Conservation (phyloP, 2,329 filamentous ascomycete species). For the Pseudocercospora pini-densiflorae region DNA sequence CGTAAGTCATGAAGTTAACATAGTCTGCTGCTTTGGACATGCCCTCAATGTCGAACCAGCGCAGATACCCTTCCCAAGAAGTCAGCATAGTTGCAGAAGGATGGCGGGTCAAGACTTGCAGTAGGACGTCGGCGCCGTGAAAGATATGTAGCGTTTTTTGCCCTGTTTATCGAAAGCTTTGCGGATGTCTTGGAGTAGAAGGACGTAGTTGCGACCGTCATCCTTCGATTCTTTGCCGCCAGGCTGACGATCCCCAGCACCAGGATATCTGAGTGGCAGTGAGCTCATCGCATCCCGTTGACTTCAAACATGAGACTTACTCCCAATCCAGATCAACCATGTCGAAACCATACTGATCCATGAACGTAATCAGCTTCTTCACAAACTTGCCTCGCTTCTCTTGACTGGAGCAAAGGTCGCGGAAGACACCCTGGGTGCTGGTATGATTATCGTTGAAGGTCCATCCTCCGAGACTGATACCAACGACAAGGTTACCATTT, state of each 20-base stretch:
- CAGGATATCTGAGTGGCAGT: too few species aligned
- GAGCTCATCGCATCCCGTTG: too few species aligned
- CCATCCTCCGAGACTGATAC: slow-evolving; percentile 51
- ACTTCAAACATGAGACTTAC: too few species aligned
- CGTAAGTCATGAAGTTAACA: slow-evolving; percentile 52
- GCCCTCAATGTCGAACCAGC: slow-evolving; percentile 18
- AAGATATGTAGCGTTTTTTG: slow-evolving; percentile 47
- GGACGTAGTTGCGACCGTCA: slow-evolving; percentile 46
- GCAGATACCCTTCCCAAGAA: too few species aligned
- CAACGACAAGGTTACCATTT: slow-evolving; percentile 41
- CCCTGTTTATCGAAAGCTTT: slow-evolving; percentile 33
- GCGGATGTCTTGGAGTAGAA: slow-evolving; percentile 44
- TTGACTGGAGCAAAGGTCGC: neutral
- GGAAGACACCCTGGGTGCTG: slow-evolving; percentile 5
- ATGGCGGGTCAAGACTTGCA: too few species aligned
- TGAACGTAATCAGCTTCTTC: slow-evolving; percentile 16
- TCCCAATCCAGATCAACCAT: slow-evolving; percentile 31
- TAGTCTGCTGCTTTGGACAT: slow-evolving; percentile 19
- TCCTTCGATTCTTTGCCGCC: slow-evolving; percentile 42
- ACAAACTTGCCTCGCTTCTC: slow-evolving; percentile 1
- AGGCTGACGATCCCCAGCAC: slow-evolving; percentile 40
- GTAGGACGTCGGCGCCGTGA: slow-evolving; percentile 36
- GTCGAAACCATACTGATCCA: slow-evolving; percentile 21
- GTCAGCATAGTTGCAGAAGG: too few species aligned
- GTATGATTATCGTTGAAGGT: slow-evolving; percentile 46